Percentiles rank a stretch among this genome's conserved stretches.
Conservation (phyloP, 768 basidiomycete species). For the Panus rudis region DNA sequence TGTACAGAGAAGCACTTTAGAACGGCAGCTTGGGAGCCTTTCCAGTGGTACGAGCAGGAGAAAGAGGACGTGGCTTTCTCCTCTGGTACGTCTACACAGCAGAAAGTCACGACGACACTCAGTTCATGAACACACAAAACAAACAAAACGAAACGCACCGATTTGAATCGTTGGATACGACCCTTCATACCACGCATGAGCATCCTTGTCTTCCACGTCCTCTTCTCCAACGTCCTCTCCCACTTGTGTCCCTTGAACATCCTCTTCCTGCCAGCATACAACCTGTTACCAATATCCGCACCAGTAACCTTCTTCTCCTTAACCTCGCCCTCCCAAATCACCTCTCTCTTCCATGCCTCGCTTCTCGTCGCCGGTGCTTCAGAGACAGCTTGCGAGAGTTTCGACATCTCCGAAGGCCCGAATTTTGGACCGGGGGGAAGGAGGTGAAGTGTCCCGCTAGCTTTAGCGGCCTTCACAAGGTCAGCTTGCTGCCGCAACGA, state of each 20-base stretch:
- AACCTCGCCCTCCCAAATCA: conserved; percentile 23
- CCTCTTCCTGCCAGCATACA: conserved; percentile 70
- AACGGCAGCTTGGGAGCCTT: conserved; percentile 11
- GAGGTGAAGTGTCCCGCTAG: conserved; percentile 43
- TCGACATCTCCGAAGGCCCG: conserved; percentile 18
- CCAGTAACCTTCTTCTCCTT: conserved; percentile 32
- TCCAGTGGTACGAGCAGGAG: conserved; percentile 1
- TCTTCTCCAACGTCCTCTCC: conserved; percentile 53
- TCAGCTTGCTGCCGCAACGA: conserved; percentile 75
- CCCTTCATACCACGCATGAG: conserved; percentile 66
- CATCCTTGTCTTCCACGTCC: conserved; percentile 40
- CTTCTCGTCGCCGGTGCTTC: conserved; percentile 7
- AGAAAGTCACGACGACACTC: background rate
- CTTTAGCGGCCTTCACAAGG: conserved; percentile 64
- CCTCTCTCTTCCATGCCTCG: conserved; percentile 10
- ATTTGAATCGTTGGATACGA: conserved; percentile 60
- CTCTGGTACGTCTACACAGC: conserved; percentile 10
- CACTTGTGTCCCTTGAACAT: conserved; percentile 96
- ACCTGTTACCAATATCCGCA: conserved; percentile 47
- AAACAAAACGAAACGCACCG: conserved; percentile 29
- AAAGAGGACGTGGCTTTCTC: conserved; percentile 8
- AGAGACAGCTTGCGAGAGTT: conserved; percentile 12
- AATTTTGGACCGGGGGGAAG: conserved; percentile 68
- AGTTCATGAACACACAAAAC: background rate
- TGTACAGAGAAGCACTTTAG: no score